Evolutionary conservation across 495 filamentous ascomycete species (phyloP).

Genomic region (Lasiosphaeria miniovina): DNA sequence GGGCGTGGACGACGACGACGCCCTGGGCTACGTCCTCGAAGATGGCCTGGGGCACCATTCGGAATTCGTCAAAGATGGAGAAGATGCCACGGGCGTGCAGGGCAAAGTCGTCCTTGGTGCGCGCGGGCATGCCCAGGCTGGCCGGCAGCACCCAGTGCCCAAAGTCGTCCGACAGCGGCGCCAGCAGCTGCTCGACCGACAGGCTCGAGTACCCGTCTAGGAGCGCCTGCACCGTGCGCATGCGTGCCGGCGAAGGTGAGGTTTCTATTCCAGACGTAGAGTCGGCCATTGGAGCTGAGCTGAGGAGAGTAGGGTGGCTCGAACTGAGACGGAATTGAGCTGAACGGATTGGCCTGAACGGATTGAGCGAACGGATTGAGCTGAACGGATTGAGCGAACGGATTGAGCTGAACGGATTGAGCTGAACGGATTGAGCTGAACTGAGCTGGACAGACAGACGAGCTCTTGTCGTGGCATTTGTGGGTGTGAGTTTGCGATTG

Average conservation of each 20-base stretch:
- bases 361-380: no score
- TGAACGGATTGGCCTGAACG: no score
- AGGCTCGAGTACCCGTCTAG: conserved; percentile 38
- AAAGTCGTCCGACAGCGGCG: conserved; percentile 31
- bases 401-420: no score
- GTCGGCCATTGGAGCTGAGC: background rate
- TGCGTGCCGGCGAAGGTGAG: conserved; percentile 9
- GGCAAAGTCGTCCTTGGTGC: conserved; percentile 31
- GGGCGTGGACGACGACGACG: conserved; percentile 31
- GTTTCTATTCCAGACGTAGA: background rate
- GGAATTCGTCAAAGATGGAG: conserved; percentile 37
- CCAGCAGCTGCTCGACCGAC: conserved; percentile 29
- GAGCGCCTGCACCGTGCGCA: conserved; percentile 29
- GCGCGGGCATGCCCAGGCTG: conserved; percentile 34
- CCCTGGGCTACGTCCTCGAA: conserved; percentile 32
- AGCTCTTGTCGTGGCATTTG: no score
- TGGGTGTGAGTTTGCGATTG: no score
- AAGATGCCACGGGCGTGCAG: conserved; percentile 36
- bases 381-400: no score
- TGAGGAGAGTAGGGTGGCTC: background rate
- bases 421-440: no score
- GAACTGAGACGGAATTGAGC: no score
- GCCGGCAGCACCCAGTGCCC: conserved; percentile 36
- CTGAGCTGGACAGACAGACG: no score
- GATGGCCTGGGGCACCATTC: conserved; percentile 34